Conservation (phyloP, 2,329 filamentous ascomycete species). For the Diaporthe longicolla region DNA sequence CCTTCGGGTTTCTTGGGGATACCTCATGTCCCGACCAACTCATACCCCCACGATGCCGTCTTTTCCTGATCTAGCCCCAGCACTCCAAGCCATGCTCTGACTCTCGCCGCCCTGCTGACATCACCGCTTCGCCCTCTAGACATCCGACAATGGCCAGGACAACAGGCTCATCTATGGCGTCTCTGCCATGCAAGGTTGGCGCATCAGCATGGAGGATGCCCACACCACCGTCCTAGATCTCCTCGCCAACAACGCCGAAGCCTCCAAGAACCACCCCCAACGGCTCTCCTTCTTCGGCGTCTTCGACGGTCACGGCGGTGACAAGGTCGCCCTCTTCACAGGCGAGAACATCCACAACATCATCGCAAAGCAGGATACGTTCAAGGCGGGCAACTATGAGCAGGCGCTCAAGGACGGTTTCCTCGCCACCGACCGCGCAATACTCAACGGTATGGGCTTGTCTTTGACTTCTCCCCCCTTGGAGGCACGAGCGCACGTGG, state of each 20-base stretch:
- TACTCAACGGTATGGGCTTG: conserved; percentile 82
- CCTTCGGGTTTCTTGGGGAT: not conserved
- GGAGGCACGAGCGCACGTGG: conserved; percentile 19
- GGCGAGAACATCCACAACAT: conserved; percentile 96
- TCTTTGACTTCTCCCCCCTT: not conserved
- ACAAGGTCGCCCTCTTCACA: conserved; percentile 94
- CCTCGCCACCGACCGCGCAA: conserved; percentile 93
- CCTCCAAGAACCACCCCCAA: conserved; percentile 76
- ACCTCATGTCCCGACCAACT: not conserved
- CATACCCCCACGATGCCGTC: not conserved
- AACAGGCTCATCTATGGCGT: conserved; percentile 93
- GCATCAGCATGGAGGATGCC: conserved; percentile 99
- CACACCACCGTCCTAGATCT: conserved; percentile 93
- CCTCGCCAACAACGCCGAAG: conserved; percentile 69
- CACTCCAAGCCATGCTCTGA: conserved; percentile 2
- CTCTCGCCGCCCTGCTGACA: conserved; percentile 48
- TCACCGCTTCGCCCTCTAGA: conserved; percentile 63
- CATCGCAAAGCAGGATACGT: conserved; percentile 93
- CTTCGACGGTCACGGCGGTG: conserved; percentile 96
- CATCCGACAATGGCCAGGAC: conserved; percentile 92
- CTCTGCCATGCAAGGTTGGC: conserved; percentile 99
- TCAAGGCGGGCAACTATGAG: conserved; percentile 91
- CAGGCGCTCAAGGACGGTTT: conserved; percentile 98
- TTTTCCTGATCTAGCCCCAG: conserved; percentile 23
- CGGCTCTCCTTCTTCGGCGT: conserved; percentile 97